Evolutionary conservation across 2,329 filamentous ascomycete genomes (phyloP), one percentile per base, ranked within the genome.

Genomic region (Hypomyces perniciosus): DNA sequence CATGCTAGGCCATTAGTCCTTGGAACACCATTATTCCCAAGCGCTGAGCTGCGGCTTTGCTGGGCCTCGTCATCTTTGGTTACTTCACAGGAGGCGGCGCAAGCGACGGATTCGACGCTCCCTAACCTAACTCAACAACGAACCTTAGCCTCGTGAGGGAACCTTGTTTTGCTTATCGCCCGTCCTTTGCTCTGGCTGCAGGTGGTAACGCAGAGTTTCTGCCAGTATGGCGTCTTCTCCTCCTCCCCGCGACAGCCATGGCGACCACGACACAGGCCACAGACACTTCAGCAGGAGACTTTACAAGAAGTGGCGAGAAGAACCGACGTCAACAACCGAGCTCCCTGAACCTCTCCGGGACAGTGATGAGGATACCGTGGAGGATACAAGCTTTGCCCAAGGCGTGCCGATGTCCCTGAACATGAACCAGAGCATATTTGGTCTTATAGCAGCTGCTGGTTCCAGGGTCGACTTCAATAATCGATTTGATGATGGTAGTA

Each of bases 381-480:
- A 80, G 58, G 74, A 78, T 35, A 68, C 75, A 40, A 57, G 68
- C 4, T 68, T 73, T 2, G 65, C 61, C 7, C 72, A 74, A 51
- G 71, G 69, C 35, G 68, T 72, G 10, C 72, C 75, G 56, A 73
- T 79, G 65, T 77, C 79, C 52, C 74, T 81, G 69, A 89, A 90
- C 62, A 89, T 95, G 84, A 93, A 96, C 68, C 91, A 96, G 74
- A 95, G 89, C 57, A 85, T 97, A 50, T 95, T 96, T 67, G 90
- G 90, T 48, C 81, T 97, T 70, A 91, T 97, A 58, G 88, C 91
- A 6, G 89, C 90, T 12, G 90, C 90, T 35, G 89, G 90, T 6
- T 91, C 89, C 30, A 83, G 83, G 53, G 84, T 87, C 46, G 86
- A 95, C 68, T 90, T 95, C 63, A 85, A 88, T 66, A 80, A 87